A percentile compares a stretch with the other conserved stretches of the same genome.
These are phyloP conservation scores for Sporopachydermia lactativora DNA, from an alignment of 805 yeast genomes.

Conservation along the genomic window DNA sequence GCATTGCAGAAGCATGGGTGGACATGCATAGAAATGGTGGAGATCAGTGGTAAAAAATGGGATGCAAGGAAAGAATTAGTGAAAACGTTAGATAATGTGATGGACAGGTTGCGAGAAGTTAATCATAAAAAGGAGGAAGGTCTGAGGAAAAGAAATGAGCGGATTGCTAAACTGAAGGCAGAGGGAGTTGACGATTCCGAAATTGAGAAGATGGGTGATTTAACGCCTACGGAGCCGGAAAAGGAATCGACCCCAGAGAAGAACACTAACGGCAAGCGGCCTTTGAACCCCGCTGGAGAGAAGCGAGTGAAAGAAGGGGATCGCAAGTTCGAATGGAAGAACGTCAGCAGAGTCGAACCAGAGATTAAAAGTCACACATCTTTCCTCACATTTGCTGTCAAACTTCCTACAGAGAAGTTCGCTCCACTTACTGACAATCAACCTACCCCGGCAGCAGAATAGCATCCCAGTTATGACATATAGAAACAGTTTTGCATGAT, in stretches of 20 bases:
- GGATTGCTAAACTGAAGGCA: conserved; percentile 15
- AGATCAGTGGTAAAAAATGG: conserved; percentile 71
- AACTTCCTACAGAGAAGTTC: conserved; percentile 7
- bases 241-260: conserved; percentile 11
- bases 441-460: too few species aligned
- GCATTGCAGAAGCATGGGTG: conserved; percentile 67
- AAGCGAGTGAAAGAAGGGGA: conserved; percentile 78
- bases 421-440: too few species aligned
- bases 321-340: conserved; percentile 58
- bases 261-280: conserved; percentile 12
- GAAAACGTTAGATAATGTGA: conserved; percentile 64
- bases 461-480: too few species aligned
- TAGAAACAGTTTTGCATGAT: too few species aligned
- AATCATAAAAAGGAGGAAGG: conserved; percentile 57
- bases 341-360: conserved; percentile 70
- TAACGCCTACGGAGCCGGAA: conserved; percentile 14
- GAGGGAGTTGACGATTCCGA: not conserved
- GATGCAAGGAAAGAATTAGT: conserved; percentile 87
- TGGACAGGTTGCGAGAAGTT: conserved; percentile 68
- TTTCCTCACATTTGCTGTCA: conserved; percentile 78
- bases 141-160: conserved; percentile 36
- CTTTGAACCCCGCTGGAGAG: conserved; percentile 4
- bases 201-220: not conserved
- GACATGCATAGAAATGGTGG: conserved; percentile 84
- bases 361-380: conserved; percentile 93